Base-by-base conservation (phyloP, 2,329 filamentous ascomycete genomes). In the Cladosporium sp. region DNA sequence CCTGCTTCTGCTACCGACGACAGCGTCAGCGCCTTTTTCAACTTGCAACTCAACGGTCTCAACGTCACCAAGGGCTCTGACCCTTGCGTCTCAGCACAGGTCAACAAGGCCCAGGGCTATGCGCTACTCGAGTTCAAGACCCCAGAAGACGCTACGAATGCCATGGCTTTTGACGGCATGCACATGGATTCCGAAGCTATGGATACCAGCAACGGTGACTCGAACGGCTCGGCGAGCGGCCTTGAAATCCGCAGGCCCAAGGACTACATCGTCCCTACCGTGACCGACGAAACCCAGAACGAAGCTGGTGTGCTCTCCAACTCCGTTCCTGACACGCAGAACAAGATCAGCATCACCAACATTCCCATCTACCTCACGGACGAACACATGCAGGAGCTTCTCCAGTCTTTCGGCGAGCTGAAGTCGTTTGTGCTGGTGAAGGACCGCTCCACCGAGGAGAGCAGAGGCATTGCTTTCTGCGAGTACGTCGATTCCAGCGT, bases 321-420 rank as follows among this genome's bases (percentile, higher is more conserved):
- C 57, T 75, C 88, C 16, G 93, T 98, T 13, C 83, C 90, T 9
- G 93, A 99, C 67, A 95, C 89, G 3, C 86, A 90, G 14, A 90
- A 95, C 77, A 99, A 99, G 76, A 86, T 99, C 60, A 89, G 89
- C 70, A 85, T 98, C 60, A 83, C 88, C 46, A 95, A 95, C 66
- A 86, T 99, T 52, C 91, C 93, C 0, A 72, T 81, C 1, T 95
- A 93, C 69, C 83, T 99, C 43, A 86, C 83, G 2, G 93, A 97
- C 54, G 90, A 95, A 53, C 90, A 96, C 63, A 87, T 97, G 7
- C 87, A 85, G 38, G 93, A 97, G 73, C 80, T 98, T 16, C 77
- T 98, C 6, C 85, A 87, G 31, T 86, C 90, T 0, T 97, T 98
- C 70, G 93, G 93, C 58, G 88, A 92, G 68, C 81, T 97, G 43